These are phyloP conservation scores for Russula virescens DNA, from an alignment of 768 basidiomycete genomes.

Conservation along the genomic window DNA sequence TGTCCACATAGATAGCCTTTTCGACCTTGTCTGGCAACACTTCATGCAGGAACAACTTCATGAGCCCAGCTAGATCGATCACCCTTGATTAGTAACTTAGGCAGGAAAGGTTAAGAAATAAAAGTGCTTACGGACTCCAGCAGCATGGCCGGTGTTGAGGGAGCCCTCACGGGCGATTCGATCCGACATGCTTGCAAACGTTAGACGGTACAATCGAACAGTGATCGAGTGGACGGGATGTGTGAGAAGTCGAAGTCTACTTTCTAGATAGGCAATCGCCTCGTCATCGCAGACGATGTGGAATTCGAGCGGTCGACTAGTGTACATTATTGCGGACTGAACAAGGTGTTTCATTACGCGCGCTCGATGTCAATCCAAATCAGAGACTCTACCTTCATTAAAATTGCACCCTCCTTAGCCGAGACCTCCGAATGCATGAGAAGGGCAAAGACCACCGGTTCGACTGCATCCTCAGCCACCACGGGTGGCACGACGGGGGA, in stretches of 20 bases:
- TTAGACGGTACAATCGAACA: slow-evolving; percentile 40
- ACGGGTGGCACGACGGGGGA: background rate
- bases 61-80: slow-evolving; percentile 38
- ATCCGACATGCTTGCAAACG: slow-evolving; percentile 38
- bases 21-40: slow-evolving; percentile 39
- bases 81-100: background rate
- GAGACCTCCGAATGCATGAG: slow-evolving; percentile 19
- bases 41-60: slow-evolving; percentile 51
- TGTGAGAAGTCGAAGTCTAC: slow-evolving; percentile 36
- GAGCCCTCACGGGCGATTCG: slow-evolving; percentile 43
- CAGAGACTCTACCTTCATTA: slow-evolving; percentile 17
- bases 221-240: slow-evolving; percentile 35
- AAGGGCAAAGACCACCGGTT: slow-evolving; percentile 20
- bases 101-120: background rate
- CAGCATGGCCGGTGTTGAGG: slow-evolving; percentile 42
- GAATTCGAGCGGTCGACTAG: slow-evolving; percentile 35
- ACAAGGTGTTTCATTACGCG: background rate
- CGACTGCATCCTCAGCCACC: background rate
- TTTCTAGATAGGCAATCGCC: slow-evolving; percentile 37
- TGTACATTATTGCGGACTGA: slow-evolving; percentile 39
- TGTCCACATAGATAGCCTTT: slow-evolving; percentile 47
- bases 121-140: slow-evolving; percentile 40
- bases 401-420: slow-evolving; percentile 22
- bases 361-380: background rate
- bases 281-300: slow-evolving; percentile 43